Evolutionary conservation across 73 alveolate species (phyloP), one percentile per base, ranked within the genome.

Genomic region (Blepharisma japonicum): DNA sequence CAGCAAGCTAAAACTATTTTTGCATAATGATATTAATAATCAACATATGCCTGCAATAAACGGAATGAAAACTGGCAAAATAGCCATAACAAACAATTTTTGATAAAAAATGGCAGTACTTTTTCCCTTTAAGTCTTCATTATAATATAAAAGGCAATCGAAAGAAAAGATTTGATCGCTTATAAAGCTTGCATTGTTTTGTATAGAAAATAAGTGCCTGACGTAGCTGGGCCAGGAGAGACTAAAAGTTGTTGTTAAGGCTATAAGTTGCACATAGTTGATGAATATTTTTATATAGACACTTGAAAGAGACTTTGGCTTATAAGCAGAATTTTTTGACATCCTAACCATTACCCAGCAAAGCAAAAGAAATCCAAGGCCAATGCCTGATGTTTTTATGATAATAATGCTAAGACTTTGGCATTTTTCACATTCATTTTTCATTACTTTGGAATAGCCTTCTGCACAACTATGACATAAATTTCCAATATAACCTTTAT

Each of bases 141-240:
- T 82, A 4, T 49, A 71, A 18, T 32, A 32, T 32, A 71, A 46
- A 3, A 32, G 42, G 55, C 95, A 88, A 55, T 88, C 95, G 54
- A 84, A 67, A 18, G 91, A 84, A n/a, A 88, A 82, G 18, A 88
- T 20, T 53, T 70, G 48, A 6, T 83, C 89, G 6, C 80, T 23
- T 21, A 85, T 83, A 7, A 72, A 67, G 6, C 81, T 68, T 14
- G 83, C 86, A 45, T 87, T 83, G 5, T 74, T 20, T 9, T 82
- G 79, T 6, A 80, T 8, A 1, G 78, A 77, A 67, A 88, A 88
- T 45, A 88, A 51, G 9, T 79, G 32, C 21, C 6, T 61, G 0
- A 88, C 80, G 20, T 48, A 45, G 6, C 55, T 71, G 6, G 95
- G 91, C 95, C 95, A 88, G 18, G 80, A 27, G 0, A 88, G 79